phyloP scores from a whole-genome alignment of 1,284 basidiomycete species.

The Sanguinoderma infundibulare region DNA sequence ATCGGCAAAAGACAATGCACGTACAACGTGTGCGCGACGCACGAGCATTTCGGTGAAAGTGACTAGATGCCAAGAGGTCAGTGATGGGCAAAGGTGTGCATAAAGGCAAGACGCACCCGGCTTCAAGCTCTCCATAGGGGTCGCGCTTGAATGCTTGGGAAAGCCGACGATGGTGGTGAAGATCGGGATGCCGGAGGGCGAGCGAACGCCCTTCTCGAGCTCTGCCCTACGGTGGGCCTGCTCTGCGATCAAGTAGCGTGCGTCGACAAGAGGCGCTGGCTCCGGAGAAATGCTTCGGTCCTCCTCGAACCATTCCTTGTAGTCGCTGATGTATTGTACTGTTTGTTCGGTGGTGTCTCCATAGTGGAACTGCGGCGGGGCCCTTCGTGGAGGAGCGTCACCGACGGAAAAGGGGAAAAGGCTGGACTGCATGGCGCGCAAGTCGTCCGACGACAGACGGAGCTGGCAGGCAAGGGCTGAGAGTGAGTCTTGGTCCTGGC shows the following conservation, averaged over 20 bases:
- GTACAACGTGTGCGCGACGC: slow-evolving; percentile 10
- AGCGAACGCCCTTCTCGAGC: not conserved
- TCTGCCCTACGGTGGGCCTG: slow-evolving; percentile 12
- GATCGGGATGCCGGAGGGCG: slow-evolving; percentile 7
- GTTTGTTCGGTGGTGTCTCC: slow-evolving; percentile 8
- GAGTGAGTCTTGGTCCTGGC: slow-evolving; percentile 10
- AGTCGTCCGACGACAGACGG: not conserved
- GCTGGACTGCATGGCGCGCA: not conserved
- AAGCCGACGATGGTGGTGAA: slow-evolving; percentile 21
- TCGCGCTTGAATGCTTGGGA: slow-evolving; percentile 20
- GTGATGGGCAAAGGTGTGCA: not conserved
- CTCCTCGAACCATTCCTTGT: slow-evolving; percentile 20
- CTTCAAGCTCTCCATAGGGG: slow-evolving; percentile 5
- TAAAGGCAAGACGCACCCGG: slow-evolving; percentile 7
- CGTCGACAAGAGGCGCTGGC: slow-evolving; percentile 7
- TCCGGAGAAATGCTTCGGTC: slow-evolving; percentile 16
- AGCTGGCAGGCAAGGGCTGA: slow-evolving; percentile 3
- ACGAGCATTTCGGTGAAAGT: slow-evolving; percentile 17
- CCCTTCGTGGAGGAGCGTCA: not conserved
- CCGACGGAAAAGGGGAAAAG: not conserved
- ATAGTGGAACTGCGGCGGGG: slow-evolving; percentile 11
- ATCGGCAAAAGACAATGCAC: not conserved
- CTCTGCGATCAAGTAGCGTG: slow-evolving; percentile 7
- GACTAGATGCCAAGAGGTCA: slow-evolving; percentile 1
- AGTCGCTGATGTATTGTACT: slow-evolving; percentile 9